These are phyloP conservation scores for Aspergillus ochraceus DNA, from an alignment of 2,329 filamentous ascomycete genomes.

Conservation along the genomic window DNA sequence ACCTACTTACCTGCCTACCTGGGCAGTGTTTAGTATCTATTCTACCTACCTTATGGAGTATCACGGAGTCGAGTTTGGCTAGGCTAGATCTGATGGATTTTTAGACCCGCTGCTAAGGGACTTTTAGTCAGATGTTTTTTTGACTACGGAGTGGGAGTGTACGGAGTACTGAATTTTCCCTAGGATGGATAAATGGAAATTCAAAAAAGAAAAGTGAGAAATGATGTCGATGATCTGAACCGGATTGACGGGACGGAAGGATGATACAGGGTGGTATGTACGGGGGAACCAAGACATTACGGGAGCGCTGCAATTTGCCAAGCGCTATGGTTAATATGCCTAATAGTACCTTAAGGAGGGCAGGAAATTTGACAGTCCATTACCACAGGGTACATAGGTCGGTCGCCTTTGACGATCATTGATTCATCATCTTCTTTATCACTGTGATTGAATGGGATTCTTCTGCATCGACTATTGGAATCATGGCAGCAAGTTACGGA, in stretches of 20 bases:
- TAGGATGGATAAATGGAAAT: background rate
- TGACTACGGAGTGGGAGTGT: too few species aligned
- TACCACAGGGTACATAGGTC: too few species aligned
- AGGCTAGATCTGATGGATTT: constrained; percentile 7
- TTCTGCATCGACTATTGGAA: constrained; percentile 6
- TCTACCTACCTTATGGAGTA: background rate
- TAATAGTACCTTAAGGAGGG: background rate
- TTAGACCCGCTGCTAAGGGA: background rate
- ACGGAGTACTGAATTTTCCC: background rate
- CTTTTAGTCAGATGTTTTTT: background rate
- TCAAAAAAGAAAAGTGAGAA: background rate
- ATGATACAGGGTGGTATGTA: background rate
- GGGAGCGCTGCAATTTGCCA: background rate
- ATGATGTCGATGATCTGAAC: constrained; percentile 19
- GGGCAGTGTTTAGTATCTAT: background rate
- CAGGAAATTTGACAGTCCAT: background rate
- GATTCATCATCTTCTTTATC: background rate
- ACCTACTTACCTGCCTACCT: background rate
- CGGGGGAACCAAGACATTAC: background rate
- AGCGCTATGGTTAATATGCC: background rate
- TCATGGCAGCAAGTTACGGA: background rate
- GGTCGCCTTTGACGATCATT: background rate
- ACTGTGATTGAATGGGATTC: constrained; percentile 1
- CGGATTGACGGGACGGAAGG: constrained; percentile 21
- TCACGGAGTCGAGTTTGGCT: background rate